phyloP scores from a whole-genome alignment of 306 rosid genomes.

The Quercus rubra region DNA sequence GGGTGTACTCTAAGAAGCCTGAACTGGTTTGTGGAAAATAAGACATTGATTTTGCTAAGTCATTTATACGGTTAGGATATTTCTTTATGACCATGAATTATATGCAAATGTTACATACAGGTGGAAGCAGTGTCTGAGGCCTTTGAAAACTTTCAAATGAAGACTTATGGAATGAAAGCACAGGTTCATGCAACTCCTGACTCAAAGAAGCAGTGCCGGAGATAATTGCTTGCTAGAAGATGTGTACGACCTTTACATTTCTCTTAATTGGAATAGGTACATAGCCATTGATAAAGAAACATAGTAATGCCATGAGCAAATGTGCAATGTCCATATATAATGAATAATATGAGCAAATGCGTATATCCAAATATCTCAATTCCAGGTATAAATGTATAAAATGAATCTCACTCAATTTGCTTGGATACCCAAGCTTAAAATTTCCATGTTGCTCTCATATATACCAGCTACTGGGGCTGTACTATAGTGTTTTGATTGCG shows the following conservation, averaged over 20 bases:
- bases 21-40: constrained; percentile 58
- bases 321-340: background rate
- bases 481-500: background rate
- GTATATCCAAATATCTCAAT: background rate
- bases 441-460: background rate
- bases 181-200: constrained; percentile 79
- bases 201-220: constrained; percentile 55
- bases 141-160: constrained; percentile 74
- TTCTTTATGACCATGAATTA: constrained; percentile 7
- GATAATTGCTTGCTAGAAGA: background rate
- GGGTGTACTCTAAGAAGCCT: constrained; percentile 82
- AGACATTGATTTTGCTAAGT: background rate
- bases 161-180: constrained; percentile 59
- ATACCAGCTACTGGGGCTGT: too few relatives aligned
- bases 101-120: constrained; percentile 25
- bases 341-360: background rate
- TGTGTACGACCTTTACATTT: background rate
- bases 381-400: background rate
- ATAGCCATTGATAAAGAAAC: background rate
- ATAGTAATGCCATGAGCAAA: background rate
- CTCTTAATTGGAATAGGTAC: background rate
- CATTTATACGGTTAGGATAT: background rate
- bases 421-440: background rate
- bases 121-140: constrained; percentile 79
- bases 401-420: background rate